A percentile compares a stretch with the other conserved stretches of the same genome.
Evolutionary conservation across 2,329 filamentous ascomycete species (phyloP).

Genomic region (Cercospora zeae-maydis): DNA sequence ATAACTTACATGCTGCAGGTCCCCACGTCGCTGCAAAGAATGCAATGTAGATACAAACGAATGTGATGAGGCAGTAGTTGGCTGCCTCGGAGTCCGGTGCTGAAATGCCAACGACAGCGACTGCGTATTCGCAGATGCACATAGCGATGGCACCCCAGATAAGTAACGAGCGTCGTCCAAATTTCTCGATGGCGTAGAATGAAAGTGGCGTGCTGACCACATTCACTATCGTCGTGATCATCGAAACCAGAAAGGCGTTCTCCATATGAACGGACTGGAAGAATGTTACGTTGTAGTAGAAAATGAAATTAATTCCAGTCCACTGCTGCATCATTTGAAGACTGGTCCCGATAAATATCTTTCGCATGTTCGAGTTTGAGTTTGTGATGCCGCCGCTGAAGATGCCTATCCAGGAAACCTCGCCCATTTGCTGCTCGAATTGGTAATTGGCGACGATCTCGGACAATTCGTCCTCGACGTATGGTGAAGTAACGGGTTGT

Average conservation of each 20-base stretch:
- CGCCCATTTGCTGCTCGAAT: conserved; percentile 69
- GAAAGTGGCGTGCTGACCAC: conserved; percentile 80
- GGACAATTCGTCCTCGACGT: conserved; percentile 72
- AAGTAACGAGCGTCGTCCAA: conserved; percentile 76
- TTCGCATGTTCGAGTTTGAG: conserved; percentile 51
- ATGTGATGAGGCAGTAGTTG: conserved; percentile 61
- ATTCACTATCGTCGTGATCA: conserved; percentile 87
- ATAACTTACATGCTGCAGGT: conserved; percentile 3
- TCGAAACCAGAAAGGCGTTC: conserved; percentile 77
- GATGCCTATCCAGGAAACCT: conserved; percentile 51
- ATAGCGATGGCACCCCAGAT: conserved; percentile 75
- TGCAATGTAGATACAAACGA: conserved; percentile 90
- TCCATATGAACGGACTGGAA: conserved; percentile 71
- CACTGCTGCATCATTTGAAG: conserved; percentile 53
- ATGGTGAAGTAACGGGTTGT: conserved; percentile 67
- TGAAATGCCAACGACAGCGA: conserved; percentile 57
- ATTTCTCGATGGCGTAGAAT: conserved; percentile 80
- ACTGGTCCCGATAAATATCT: conserved; percentile 45
- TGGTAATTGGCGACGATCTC: conserved; percentile 89
- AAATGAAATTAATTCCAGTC: conserved; percentile 95
- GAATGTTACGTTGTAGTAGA: conserved; percentile 62
- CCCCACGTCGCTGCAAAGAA: conserved; percentile 82
- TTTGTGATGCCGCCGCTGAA: conserved; percentile 54
- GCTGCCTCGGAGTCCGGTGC: conserved; percentile 49
- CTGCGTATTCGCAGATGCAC: conserved; percentile 80